Conservation (phyloP, 2,329 filamentous ascomycete genomes). For the Xylaria sp. region DNA sequence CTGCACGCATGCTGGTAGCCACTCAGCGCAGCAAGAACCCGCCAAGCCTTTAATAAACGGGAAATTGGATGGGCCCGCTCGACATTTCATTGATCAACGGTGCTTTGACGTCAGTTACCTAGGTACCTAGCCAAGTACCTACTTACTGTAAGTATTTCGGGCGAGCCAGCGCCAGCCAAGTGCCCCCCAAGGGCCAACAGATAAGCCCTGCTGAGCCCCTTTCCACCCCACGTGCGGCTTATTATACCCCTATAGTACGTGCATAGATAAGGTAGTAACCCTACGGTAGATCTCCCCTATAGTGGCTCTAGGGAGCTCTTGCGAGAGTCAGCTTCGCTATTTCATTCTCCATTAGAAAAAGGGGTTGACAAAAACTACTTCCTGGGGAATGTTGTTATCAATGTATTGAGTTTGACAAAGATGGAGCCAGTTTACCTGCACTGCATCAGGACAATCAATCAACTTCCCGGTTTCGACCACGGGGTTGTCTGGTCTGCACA, state of each 20-base stretch:
- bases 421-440: neutral
- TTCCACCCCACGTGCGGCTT: conserved; percentile 27
- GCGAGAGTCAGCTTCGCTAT: conserved; percentile 4
- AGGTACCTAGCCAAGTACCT: neutral
- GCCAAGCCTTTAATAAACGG: conserved; percentile 28
- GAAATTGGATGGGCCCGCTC: conserved; percentile 28
- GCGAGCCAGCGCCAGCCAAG: conserved; percentile 13
- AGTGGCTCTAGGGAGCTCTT: neutral
- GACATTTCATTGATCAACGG: conserved; percentile 3
- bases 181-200: too few relatives aligned
- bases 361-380: neutral
- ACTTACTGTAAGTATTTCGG: neutral
- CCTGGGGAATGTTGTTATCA: neutral
- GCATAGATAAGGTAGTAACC: neutral
- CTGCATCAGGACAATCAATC: neutral
- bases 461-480: neutral
- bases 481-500: neutral
- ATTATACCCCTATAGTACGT: neutral
- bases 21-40: conserved; percentile 14
- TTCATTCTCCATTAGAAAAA: conserved; percentile 4
- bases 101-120: conserved; percentile 15
- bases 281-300: too few relatives aligned
- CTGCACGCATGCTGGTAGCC: conserved; percentile 14
- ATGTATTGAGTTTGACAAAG: neutral
- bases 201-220: too few relatives aligned